Conservation (phyloP, 306 rosid genomes). For the Castanospermum australe region DNA sequence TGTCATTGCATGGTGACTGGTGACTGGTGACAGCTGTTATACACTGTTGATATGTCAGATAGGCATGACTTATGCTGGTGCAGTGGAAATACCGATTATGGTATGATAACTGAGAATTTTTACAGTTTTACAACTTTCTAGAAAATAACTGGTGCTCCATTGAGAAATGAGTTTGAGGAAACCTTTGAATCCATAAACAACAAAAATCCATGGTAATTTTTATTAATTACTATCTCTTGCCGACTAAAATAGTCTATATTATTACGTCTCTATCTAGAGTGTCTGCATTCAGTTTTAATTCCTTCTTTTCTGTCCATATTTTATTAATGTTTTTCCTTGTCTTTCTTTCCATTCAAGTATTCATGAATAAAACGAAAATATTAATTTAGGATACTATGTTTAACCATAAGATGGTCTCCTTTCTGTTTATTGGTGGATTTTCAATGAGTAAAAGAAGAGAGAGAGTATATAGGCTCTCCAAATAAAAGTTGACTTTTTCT, state of each 20-base stretch:
- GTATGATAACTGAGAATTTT: neutral
- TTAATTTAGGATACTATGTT: neutral
- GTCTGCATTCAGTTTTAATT: neutral
- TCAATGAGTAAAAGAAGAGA: neutral
- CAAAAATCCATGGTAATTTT: neutral
- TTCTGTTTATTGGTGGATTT: neutral
- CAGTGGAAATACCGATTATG: neutral
- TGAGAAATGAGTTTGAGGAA: neutral
- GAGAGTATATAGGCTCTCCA: neutral
- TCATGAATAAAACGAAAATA: neutral
- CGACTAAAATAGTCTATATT: neutral
- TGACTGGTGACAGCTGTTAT: neutral
- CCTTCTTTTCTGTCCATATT: neutral
- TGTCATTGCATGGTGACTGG: neutral
- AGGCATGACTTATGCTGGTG: neutral
- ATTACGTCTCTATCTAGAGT: neutral
- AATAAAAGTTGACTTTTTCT: neutral
- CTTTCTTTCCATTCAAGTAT: neutral
- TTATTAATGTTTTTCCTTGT: neutral
- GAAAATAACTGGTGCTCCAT: neutral
- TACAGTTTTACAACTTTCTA: neutral
- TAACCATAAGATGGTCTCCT: neutral
- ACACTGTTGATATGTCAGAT: neutral
- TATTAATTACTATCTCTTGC: neutral
- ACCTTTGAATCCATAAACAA: neutral